A percentile compares a stretch with the other conserved stretches of the same genome.
These are phyloP conservation scores for Pisolithus microcarpus DNA, from an alignment of 768 basidiomycete species.

Conservation along the genomic window DNA sequence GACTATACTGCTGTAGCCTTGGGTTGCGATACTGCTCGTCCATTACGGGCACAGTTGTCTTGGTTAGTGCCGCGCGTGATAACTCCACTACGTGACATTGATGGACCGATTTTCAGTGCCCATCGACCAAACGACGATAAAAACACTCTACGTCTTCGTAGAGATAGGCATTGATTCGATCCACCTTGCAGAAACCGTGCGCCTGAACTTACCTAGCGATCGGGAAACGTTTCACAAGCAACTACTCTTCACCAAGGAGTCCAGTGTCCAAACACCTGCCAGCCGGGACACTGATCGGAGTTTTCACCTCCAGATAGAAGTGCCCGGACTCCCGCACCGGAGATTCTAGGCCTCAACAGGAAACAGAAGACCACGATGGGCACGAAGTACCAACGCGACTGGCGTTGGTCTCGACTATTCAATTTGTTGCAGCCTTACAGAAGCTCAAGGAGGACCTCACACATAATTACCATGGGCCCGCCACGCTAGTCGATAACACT, in stretches of 20 bases:
- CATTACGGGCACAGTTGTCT: constrained; percentile 99
- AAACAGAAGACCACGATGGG: constrained; percentile 12
- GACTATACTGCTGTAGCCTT: constrained; percentile 94
- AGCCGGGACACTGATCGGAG: constrained; percentile 35
- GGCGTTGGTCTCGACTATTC: constrained; percentile 94
- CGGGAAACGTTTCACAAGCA: constrained; percentile 57
- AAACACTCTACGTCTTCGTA: constrained; percentile 95
- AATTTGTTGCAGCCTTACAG: constrained; percentile 92
- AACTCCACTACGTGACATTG: neutral
- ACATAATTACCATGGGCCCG: constrained; percentile 24
- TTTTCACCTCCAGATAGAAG: constrained; percentile 57
- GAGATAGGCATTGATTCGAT: constrained; percentile 88
- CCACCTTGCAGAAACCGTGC: constrained; percentile 79
- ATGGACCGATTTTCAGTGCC: constrained; percentile 54
- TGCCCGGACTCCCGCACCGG: constrained; percentile 19
- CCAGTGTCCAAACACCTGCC: constrained; percentile 40
- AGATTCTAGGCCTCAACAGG: constrained; percentile 2
- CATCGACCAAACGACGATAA: constrained; percentile 87
- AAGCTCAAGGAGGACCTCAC: constrained; percentile 74
- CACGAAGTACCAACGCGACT: constrained; percentile 50
- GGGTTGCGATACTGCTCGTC: constrained; percentile 95
- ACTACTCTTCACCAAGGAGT: constrained; percentile 50
- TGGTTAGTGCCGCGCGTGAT: constrained; percentile 42
- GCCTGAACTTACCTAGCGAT: constrained; percentile 82
- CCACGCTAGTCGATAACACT: constrained; percentile 3